phyloP scores from a whole-genome alignment of 768 basidiomycete genomes.

The Pilatotrama ljubarskyi region DNA sequence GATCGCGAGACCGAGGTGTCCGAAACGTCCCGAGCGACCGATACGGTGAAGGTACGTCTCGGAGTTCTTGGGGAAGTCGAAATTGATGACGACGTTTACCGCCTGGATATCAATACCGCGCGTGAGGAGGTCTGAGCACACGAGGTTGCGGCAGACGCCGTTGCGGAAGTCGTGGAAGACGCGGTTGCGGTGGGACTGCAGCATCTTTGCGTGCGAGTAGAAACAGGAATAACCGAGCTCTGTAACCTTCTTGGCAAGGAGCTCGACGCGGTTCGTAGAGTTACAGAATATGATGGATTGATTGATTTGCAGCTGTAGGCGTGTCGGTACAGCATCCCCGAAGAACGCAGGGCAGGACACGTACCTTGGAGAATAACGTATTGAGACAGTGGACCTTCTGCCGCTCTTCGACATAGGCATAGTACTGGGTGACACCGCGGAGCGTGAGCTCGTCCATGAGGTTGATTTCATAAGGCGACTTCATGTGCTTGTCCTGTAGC shows the following conservation, averaged over 20 bases:
- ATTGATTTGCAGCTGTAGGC: slow-evolving; percentile 93
- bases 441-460: slow-evolving; percentile 99
- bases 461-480: slow-evolving; percentile 94
- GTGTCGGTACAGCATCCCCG: background rate
- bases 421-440: slow-evolving; percentile 98
- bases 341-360: slow-evolving; percentile 11
- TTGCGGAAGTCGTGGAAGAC: slow-evolving; percentile 99
- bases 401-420: slow-evolving; percentile 98
- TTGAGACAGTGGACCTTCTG: slow-evolving; percentile 99
- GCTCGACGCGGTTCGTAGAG: slow-evolving; percentile 99
- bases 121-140: slow-evolving; percentile 96
- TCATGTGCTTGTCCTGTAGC: slow-evolving; percentile 91
- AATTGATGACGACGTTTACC: slow-evolving; percentile 99
- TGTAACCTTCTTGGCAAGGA: slow-evolving; percentile 98
- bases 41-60: slow-evolving; percentile 99
- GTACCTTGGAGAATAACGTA: slow-evolving; percentile 96
- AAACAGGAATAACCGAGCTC: slow-evolving; percentile 99
- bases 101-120: slow-evolving; percentile 99
- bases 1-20: slow-evolving; percentile 95
- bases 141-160: slow-evolving; percentile 97
- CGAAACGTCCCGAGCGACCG: slow-evolving; percentile 96
- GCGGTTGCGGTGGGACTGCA: slow-evolving; percentile 97
- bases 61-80: slow-evolving; percentile 98
- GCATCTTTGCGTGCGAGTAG: slow-evolving; percentile 99
- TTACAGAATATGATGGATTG: slow-evolving; percentile 99